phyloP scores from a whole-genome alignment of 2,329 filamentous ascomycete genomes.

The Cercospora zeae-maydis region DNA sequence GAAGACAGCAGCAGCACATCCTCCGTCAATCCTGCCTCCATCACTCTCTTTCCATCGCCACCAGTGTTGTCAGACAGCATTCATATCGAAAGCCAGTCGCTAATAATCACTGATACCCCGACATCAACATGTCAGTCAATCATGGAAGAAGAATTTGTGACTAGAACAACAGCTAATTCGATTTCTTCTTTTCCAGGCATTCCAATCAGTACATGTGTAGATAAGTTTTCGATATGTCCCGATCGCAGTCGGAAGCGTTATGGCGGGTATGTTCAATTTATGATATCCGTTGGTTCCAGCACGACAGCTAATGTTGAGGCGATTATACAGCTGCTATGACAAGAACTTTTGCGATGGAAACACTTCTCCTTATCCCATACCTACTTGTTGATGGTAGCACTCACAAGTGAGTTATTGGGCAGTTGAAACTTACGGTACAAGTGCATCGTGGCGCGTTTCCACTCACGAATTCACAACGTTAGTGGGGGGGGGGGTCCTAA shows the following conservation, averaged over 20 bases:
- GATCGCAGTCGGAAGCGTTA: conserved; percentile 14
- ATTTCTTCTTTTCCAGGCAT: conserved; percentile 1
- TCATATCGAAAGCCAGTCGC: neutral
- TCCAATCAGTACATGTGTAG: conserved; percentile 18
- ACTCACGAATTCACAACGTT: neutral
- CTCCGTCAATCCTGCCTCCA: neutral
- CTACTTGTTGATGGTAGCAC: conserved; percentile 4
- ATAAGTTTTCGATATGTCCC: conserved; percentile 13
- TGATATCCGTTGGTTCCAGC: too few relatives aligned
- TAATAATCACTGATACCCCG: neutral
- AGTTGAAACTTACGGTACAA: too few relatives aligned
- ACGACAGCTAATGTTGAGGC: too few relatives aligned
- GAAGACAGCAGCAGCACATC: neutral
- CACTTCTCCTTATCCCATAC: conserved; percentile 15
- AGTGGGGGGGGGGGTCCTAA: too few relatives aligned
- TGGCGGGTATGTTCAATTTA: conserved; percentile 19
- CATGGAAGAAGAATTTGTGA: too few relatives aligned
- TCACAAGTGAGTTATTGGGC: neutral
- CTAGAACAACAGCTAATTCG: neutral
- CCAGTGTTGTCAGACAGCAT: neutral
- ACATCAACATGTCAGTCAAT: neutral
- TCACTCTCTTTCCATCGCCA: neutral
- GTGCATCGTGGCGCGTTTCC: neutral
- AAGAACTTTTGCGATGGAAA: conserved; percentile 26
- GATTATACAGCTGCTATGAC: conserved; percentile 23